Conservation (phyloP, 2,329 filamentous ascomycete genomes). For the Diaporthe velutina region DNA sequence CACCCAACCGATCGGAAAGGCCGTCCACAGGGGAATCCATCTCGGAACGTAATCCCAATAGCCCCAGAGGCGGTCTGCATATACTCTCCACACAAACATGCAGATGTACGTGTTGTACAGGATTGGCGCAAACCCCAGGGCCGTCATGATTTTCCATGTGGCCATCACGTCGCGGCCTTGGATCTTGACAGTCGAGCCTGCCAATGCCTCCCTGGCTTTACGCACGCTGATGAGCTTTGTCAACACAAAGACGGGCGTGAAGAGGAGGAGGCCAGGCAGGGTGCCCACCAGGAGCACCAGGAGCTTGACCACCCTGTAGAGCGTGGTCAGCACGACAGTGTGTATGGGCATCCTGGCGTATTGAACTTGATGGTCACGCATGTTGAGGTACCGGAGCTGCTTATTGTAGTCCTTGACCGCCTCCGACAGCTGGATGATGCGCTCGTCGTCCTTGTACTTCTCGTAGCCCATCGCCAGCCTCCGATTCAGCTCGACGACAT, state of each 20-base stretch:
- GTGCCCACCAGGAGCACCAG: slow-evolving; percentile 82
- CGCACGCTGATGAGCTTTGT: slow-evolving; percentile 85
- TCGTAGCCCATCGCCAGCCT: slow-evolving; percentile 92
- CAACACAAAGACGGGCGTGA: slow-evolving; percentile 88
- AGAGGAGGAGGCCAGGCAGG: slow-evolving; percentile 87
- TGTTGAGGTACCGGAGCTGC: slow-evolving; percentile 84
- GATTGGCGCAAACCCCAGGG: slow-evolving; percentile 83
- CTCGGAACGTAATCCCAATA: slow-evolving; percentile 84
- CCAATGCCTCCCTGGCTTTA: slow-evolving; percentile 87
- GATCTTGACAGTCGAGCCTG: slow-evolving; percentile 89
- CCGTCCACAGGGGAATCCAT: slow-evolving; percentile 83
- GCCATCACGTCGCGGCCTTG: slow-evolving; percentile 91
- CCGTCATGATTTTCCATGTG: slow-evolving; percentile 94
- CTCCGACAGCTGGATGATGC: slow-evolving; percentile 81
- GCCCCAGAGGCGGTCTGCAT: slow-evolving; percentile 86
- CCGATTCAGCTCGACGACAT: slow-evolving; percentile 94
- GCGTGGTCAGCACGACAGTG: slow-evolving; percentile 80
- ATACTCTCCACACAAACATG: slow-evolving; percentile 81
- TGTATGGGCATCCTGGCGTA: slow-evolving; percentile 87
- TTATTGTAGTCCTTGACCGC: slow-evolving; percentile 89
- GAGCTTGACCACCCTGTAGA: slow-evolving; percentile 86
- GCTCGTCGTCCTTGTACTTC: slow-evolving; percentile 90
- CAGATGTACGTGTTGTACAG: slow-evolving; percentile 87
- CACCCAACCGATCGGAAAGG: slow-evolving; percentile 81
- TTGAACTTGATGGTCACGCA: slow-evolving; percentile 94